A percentile compares a stretch with the other conserved stretches of the same genome.
Conservation (phyloP, 2,329 filamentous ascomycete genomes). For the Colletotrichum orchidophilum region DNA sequence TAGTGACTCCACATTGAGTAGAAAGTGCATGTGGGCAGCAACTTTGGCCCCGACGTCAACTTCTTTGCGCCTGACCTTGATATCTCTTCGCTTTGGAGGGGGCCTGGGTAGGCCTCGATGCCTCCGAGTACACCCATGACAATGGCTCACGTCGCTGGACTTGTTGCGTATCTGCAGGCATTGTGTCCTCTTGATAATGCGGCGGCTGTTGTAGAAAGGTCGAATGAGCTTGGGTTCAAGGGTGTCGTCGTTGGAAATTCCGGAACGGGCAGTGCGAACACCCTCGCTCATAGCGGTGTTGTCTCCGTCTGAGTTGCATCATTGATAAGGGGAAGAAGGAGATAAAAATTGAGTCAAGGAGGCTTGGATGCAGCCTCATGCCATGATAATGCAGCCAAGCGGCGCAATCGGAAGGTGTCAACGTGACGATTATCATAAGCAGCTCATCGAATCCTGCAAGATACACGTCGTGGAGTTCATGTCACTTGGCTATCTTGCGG, state of each 20-base stretch:
- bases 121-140: constrained; percentile 35
- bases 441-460: neutral
- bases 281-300: neutral
- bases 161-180: constrained; percentile 35
- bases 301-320: neutral
- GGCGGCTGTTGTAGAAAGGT: neutral
- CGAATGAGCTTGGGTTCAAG: neutral
- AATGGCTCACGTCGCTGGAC: constrained; percentile 36
- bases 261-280: neutral
- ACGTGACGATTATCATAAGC: neutral
- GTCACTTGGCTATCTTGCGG: neutral
- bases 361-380: neutral
- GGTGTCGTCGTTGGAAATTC: neutral
- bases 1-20: too few species aligned
- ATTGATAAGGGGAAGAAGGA: neutral
- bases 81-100: constrained; percentile 56
- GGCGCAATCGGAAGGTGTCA: neutral
- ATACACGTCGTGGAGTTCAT: too few species aligned
- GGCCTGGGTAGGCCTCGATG: neutral
- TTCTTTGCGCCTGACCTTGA: constrained; percentile 59
- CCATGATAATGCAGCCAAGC: neutral
- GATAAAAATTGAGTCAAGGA: neutral
- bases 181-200: constrained; percentile 1
- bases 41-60: constrained; percentile 46
- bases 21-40: too few species aligned